These are phyloP conservation scores for Monarda citriodora DNA, from an alignment of 305 asterid species.

Conservation along the genomic window DNA sequence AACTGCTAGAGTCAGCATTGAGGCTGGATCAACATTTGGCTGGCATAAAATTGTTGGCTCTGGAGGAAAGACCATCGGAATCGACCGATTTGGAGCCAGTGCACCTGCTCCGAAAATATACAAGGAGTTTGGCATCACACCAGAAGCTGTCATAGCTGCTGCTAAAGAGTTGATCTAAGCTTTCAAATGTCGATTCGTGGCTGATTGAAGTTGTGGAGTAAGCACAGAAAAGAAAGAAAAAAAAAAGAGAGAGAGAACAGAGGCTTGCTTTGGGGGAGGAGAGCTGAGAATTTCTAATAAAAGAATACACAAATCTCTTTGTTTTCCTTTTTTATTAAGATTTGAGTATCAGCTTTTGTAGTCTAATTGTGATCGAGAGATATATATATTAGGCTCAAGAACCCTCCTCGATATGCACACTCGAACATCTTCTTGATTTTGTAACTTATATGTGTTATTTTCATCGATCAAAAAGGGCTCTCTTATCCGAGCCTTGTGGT, in stretches of 20 bases:
- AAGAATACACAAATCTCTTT: conserved; percentile 15
- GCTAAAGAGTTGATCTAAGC: conserved; percentile 67
- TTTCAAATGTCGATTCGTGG: conserved; percentile 21
- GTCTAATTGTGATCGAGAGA: conserved; percentile 26
- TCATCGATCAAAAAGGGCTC: conserved; percentile 14
- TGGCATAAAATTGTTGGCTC: conserved; percentile 82
- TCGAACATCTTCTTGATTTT: conserved; percentile 25
- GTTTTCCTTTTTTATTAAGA: conserved; percentile 10
- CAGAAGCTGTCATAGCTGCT: conserved; percentile 88
- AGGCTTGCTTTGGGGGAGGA: conserved; percentile 16
- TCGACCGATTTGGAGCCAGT: conserved; percentile 94
- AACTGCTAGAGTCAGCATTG: conserved; percentile 94
- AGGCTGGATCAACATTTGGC: conserved; percentile 92
- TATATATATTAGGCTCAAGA: conserved; percentile 22
- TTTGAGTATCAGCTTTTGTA: conserved; percentile 29
- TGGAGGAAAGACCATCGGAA: conserved; percentile 95
- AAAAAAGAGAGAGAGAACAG: too few relatives aligned
- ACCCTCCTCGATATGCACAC: conserved; percentile 29
- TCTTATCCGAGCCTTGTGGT: too few relatives aligned
- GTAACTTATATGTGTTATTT: conserved; percentile 26
- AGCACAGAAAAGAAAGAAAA: not conserved
- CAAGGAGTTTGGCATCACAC: conserved; percentile 88
- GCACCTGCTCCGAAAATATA: conserved; percentile 96
- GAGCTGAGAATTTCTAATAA: conserved; percentile 22
- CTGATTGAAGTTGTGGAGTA: conserved; percentile 12